phyloP scores from a whole-genome alignment of 768 basidiomycete genomes.

The Kwoniella mangroviensis region DNA sequence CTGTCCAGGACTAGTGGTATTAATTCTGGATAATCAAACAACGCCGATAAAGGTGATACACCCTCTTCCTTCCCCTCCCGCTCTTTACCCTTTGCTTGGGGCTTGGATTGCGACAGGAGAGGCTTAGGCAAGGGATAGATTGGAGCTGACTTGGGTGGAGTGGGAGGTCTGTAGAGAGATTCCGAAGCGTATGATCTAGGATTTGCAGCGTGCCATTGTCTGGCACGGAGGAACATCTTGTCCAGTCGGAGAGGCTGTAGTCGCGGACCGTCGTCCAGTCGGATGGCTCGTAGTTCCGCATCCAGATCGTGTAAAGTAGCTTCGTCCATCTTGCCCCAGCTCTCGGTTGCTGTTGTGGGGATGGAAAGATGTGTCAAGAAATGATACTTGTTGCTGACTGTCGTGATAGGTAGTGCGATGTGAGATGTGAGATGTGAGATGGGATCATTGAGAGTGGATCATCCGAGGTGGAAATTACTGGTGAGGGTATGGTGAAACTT shows the following conservation, averaged over 20 bases:
- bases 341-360: neutral
- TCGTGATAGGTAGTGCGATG: neutral
- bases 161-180: conserved; percentile 30
- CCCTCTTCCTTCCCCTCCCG: neutral
- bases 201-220: conserved; percentile 31
- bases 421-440: conserved; percentile 17
- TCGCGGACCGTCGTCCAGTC: conserved; percentile 35
- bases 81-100: conserved; percentile 1
- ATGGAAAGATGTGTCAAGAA: neutral
- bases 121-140: conserved; percentile 42
- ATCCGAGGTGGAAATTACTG: neutral
- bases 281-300: conserved; percentile 38
- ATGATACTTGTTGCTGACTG: neutral
- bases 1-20: conserved; percentile 37
- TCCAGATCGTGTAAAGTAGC: conserved; percentile 23
- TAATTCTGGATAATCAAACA: conserved; percentile 47
- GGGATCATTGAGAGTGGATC: neutral
- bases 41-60: conserved; percentile 33
- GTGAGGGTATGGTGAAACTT: conserved; percentile 8
- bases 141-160: conserved; percentile 26
- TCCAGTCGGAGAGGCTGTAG: conserved; percentile 39
- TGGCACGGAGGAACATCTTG: conserved; percentile 42
- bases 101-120: neutral
- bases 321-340: conserved; percentile 26
- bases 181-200: conserved; percentile 15